Evolutionary conservation across 495 filamentous ascomycete species (phyloP).

Genomic region (Neurospora hispaniola): DNA sequence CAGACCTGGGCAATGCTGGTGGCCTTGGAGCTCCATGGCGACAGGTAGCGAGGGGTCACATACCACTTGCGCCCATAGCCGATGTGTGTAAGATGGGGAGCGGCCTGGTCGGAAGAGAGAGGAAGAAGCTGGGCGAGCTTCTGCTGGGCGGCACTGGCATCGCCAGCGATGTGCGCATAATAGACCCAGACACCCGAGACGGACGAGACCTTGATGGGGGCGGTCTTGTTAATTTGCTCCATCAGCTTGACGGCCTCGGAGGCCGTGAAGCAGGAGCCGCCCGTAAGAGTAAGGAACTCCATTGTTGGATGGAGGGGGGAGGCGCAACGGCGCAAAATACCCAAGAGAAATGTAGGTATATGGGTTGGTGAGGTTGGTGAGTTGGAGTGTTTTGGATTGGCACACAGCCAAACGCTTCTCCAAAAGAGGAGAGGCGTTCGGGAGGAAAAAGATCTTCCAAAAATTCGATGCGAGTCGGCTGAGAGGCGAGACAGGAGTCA

Average conservation of each 20-base stretch:
- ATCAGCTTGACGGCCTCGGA: slow-evolving; percentile 40
- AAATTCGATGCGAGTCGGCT: background rate
- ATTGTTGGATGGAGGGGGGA: slow-evolving; percentile 9
- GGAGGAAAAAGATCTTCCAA: background rate
- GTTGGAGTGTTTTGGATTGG: background rate
- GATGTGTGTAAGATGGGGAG: slow-evolving; percentile 17
- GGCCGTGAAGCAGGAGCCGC: slow-evolving; percentile 40
- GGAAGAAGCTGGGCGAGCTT: slow-evolving; percentile 35
- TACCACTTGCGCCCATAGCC: slow-evolving; percentile 39
- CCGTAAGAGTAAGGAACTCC: slow-evolving; percentile 27
- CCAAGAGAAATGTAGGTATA: background rate
- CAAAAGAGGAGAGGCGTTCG: background rate
- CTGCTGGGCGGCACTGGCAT: slow-evolving; percentile 18
- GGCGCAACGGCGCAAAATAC: background rate
- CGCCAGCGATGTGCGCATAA: slow-evolving; percentile 35
- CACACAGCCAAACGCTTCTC: slow-evolving; percentile 2
- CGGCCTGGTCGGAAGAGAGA: slow-evolving; percentile 8
- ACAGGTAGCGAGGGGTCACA: slow-evolving; percentile 78
- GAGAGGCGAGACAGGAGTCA: background rate
- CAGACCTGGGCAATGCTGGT: slow-evolving; percentile 92
- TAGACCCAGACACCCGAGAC: slow-evolving; percentile 42
- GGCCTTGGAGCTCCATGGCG: slow-evolving; percentile 94
- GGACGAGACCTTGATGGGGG: slow-evolving; percentile 28
- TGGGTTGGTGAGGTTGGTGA: background rate
- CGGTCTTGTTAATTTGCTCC: slow-evolving; percentile 34